Conservation (phyloP, 78 protist species). For the Monocercomonoides exilis region DNA sequence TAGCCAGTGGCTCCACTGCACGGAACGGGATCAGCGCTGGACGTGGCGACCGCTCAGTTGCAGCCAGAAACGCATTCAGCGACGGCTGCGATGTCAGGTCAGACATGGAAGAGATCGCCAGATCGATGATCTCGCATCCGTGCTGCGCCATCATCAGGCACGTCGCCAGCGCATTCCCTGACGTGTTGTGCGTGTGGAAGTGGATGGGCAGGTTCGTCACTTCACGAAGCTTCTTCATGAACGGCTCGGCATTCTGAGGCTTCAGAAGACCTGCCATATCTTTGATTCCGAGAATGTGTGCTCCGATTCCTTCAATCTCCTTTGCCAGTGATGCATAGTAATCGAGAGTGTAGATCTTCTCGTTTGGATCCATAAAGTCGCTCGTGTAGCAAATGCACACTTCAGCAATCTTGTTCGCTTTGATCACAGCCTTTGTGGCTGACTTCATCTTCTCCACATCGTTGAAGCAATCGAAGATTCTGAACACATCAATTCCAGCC, state of each 20-base stretch:
- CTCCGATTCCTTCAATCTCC: constrained; percentile 32
- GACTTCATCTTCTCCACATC: constrained; percentile 49
- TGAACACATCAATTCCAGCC: constrained; percentile 71
- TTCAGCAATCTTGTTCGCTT: constrained; percentile 61
- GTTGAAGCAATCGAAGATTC: constrained; percentile 77
- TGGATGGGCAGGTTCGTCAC: background rate
- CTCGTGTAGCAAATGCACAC: constrained; percentile 56
- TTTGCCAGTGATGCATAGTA: constrained; percentile 58
- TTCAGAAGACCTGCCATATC: constrained; percentile 18
- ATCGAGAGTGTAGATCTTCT: constrained; percentile 57
- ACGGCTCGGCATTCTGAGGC: constrained; percentile 3
- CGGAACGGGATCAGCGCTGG: background rate
- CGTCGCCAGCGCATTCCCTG: background rate
- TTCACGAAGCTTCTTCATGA: background rate
- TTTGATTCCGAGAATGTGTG: constrained; percentile 55
- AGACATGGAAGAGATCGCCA: background rate
- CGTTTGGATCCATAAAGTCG: constrained; percentile 38
- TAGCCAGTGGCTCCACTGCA: constrained; percentile 11
- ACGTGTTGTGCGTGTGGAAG: background rate
- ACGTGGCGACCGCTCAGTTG: constrained; percentile 57
- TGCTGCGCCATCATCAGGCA: background rate
- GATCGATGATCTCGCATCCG: constrained; percentile 12
- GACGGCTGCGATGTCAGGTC: constrained; percentile 50
- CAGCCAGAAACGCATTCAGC: constrained; percentile 82
- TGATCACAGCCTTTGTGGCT: constrained; percentile 66